Base-by-base conservation (phyloP, 2,329 filamentous ascomycete genomes). In the Neophaeococcomyces aloes region DNA sequence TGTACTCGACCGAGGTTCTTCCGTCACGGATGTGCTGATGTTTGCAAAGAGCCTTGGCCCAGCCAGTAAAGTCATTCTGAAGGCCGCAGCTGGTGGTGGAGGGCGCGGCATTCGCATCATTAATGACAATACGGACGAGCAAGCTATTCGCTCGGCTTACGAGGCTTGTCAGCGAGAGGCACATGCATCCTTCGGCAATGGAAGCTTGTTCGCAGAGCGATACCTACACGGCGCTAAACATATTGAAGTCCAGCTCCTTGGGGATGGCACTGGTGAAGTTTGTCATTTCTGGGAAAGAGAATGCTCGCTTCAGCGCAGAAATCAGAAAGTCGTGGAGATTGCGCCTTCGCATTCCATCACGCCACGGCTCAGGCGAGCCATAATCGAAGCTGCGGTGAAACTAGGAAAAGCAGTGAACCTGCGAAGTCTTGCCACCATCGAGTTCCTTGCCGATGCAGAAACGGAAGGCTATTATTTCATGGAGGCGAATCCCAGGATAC, bases 311-410 rank as follows among this genome's bases (percentile, higher is more conserved):
- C 70, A 75, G 38, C 55, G 71, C 4, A 59, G 71, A 1, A 65
- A 74, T 46, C 70, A 75, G 45, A 75, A 75, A 46, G 62, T 74
- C 2, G 59, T 75, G 1, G 71, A 75, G 47, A 69, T 72, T 54
- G 63, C 62, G 2, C 67, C 67, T 0, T 64, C 61, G 4, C 42
- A 55, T 0, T 61, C 64, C 37, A 53, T 70, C 1, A 56, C 56
- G 0, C 42, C 47, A 3, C 51, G 54, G 2, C 50, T 61, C 1
- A 53, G 66, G 0, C 27, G 52, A 7, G 51, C 53, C 14, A 68
- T 72, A 57, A 58, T 57, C 6, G 55, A 51, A 1, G 56, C 60
- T n/a, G 67, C 68, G 0, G 48, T 65, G 3, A 49, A 55, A 0
- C 56, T 68, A 13, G 65, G 62, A 2, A 51, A 49, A 6, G 52